phyloP scores from a whole-genome alignment of 2,329 filamentous ascomycete genomes.

The Colletotrichum sp. region DNA sequence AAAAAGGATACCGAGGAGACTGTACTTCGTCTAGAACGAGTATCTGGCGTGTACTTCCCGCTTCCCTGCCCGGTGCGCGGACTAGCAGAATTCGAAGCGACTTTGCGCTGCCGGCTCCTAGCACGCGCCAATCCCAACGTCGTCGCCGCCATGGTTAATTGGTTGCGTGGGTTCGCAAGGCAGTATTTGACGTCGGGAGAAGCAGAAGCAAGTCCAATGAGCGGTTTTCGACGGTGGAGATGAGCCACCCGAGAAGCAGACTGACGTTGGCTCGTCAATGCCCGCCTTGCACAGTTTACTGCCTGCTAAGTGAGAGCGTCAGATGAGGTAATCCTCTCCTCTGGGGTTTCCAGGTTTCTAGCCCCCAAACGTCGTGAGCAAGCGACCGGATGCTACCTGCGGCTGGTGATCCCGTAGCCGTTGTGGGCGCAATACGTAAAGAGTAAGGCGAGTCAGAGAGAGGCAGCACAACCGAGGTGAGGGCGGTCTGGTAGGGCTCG shows the following conservation, averaged over 20 bases:
- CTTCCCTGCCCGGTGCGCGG: background rate
- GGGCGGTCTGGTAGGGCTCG: background rate
- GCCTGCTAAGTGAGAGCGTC: background rate
- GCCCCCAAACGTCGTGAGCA: background rate
- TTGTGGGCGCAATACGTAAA: background rate
- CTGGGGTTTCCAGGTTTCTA: background rate
- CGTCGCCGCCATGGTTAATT: background rate
- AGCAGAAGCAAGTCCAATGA: background rate
- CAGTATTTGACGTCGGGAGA: background rate
- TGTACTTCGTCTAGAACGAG: background rate
- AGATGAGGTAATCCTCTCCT: conserved; percentile 5
- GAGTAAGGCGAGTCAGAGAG: background rate
- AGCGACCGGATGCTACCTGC: background rate
- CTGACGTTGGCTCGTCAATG: background rate
- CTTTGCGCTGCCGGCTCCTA: background rate
- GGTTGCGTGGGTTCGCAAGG: background rate
- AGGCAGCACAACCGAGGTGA: background rate
- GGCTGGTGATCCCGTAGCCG: background rate
- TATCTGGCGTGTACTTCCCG: background rate
- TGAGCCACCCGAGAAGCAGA: background rate
- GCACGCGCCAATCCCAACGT: background rate
- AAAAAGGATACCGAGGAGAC: conserved; percentile 8
- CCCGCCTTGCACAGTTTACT: background rate
- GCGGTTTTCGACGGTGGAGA: background rate
- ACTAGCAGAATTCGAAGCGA: background rate